Evolutionary conservation across 1,284 basidiomycete genomes (phyloP), one percentile per base, ranked within the genome.

Genomic region (Rhodotorula sp.): DNA sequence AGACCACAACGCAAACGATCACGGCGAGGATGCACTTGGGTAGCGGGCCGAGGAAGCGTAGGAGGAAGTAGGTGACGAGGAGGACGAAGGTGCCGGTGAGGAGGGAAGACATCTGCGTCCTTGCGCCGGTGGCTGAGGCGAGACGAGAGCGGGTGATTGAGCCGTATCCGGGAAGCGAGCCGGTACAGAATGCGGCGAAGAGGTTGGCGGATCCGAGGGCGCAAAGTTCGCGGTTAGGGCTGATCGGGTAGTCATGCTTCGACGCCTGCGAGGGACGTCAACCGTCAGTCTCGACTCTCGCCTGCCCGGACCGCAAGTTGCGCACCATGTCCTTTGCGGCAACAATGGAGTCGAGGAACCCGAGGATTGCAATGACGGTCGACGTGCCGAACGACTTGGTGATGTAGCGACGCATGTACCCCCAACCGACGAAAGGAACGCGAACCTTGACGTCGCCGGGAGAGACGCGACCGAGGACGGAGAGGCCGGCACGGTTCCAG

Each of bases 171-270:
- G 93, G 92, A 6, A 96, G 83, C 0, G 89, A 89, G 1, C 93
- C 93, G 7, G 91, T 89, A 64, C 95, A 81, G 76, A 93, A 89
- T 1, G 91, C 89, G 1, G 84, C 87, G 4, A 83, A 84, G 31
- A 96, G 82, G 79, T 97, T 97, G 8, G 87, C 87, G 20, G 89
- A 87, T 50, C 81, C 81, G n/a, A 94, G 82, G 0, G 91, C 91
- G 52, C 93, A 91, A 4, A 94, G 83, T 79, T 97, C 94, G 50
- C 94, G 87, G 78, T 96, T 96, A 0, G 94, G 92, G 56, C 53
- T 62, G 75, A 97, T 90, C 0, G 89, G 86, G 79, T 97, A 89
- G 4, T 91, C 89, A 77, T 89, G 95, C 31, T 87, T 64, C 6
- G 67, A 68, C 86, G 6, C 87, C 85, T 0, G 87, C 87, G 72